Evolutionary conservation across 495 filamentous ascomycete species (phyloP), one percentile per base, ranked within the genome.

Genomic region (Letharia lupina): DNA sequence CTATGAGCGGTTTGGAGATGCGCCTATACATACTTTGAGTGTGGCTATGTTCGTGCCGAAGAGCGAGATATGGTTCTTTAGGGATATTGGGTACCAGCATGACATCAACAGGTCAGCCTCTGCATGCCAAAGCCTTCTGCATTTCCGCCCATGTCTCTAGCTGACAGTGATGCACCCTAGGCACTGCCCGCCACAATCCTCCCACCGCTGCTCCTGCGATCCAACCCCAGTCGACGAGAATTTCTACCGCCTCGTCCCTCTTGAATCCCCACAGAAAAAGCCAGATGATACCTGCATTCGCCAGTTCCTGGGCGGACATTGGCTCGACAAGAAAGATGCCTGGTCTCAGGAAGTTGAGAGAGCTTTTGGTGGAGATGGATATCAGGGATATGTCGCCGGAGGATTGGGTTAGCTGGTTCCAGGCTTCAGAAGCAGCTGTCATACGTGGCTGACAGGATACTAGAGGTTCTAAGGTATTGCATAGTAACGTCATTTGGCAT

Each of bases 1-100:
- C 73, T 86, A 87, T 70, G 83, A 86, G 66, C 78, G 82, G 33
- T 86, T 83, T 69, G 86, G 84, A 33, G 86, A 87, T 70, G 86
- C 84, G 18, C 84, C 86, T n/a, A 82, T 88, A 39, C 85, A 87
- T 72, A 81, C 80, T 8, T 72, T 83, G 23, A 79, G 78, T 58
- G 79, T 82, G 33, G 78, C 76, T 54, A 78, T 83, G 73, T 82
- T 83, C 63, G 64, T 68, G n/a, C 72, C 71, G 6, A 74, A 71
- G 60, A 65, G 65, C 37, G 67, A 71, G 50, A 71, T 75, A 41
- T 70, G 71, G 79, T 82, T 77, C 68, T 84, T 84, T 66, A 72
- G 79, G 63, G 80, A 83, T 67, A 79, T 82, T 61, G 81, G 81
- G 16, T 83, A 83, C 67, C 78, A 81, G 60, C 81, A 83, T 73